Base-by-base conservation (phyloP, 768 basidiomycete species). In the Suillus spraguei region DNA sequence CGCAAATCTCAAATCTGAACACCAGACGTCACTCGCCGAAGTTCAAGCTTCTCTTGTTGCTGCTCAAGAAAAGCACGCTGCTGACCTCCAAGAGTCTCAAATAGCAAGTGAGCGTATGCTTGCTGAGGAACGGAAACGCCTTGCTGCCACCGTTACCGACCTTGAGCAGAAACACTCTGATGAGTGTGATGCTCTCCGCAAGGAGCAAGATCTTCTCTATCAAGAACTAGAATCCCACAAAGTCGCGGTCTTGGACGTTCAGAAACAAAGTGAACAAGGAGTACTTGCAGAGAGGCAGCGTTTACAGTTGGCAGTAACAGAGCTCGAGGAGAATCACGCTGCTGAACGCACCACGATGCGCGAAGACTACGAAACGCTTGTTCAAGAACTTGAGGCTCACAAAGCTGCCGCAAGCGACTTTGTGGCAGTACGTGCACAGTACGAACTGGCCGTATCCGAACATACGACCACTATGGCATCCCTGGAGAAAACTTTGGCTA, bases 171-270 rank as follows among this genome's bases (percentile, higher is more conserved):
- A 80, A 52, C 85, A 89, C 54, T 70, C 78, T 28, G 76, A 81
- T 49, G 85, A 87, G 60, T 77, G 80, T 20, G 81, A 81, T 63
- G 74, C 74, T 24, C 69, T 81, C 36, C 67, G 71, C 33, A 75
- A 72, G 63, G 77, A 78, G 47, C 77, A 74, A 62, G 76, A 76
- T 47, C 59, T 72, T 36, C 74, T 83, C 13, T 52, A 62, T 32
- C 67, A 86, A 64, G 88, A 94, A 71, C 74, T 92, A 16, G 85
- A 88, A 67, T 78, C 83, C 10, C 78, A 86, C 71, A 89, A 87
- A 70, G 68, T 75, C 8, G 74, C 77, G 16, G 70, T 76, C 35
- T 74, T 75, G 60, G 73, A 78, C 8, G 59, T 65, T 41, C 68
- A 67, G 33, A 65, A 64, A 22, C 61, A 67, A 14, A 60, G 73